Percentiles rank a stretch among this genome's conserved stretches.
phyloP scores from a whole-genome alignment of 345 rosid species.

The Camelina hispida region DNA sequence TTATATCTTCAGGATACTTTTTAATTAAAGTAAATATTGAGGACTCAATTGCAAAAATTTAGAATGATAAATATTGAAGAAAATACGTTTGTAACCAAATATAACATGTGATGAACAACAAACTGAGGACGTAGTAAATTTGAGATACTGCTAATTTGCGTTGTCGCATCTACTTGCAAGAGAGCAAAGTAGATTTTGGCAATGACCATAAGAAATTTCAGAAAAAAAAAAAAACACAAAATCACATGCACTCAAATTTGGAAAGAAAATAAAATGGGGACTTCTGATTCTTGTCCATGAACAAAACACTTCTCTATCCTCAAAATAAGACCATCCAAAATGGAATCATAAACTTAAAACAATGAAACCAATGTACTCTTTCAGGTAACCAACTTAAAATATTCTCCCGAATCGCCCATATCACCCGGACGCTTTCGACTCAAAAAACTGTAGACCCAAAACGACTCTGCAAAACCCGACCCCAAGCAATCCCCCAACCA shows the following conservation, averaged over 20 bases:
- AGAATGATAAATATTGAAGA: background rate
- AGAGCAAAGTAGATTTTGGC: background rate
- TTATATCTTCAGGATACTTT: background rate
- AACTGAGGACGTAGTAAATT: background rate
- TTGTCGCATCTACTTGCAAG: background rate
- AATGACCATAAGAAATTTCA: background rate
- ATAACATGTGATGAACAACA: background rate
- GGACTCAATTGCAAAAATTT: background rate
- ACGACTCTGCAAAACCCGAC: constrained; percentile 33
- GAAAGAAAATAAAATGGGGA: background rate
- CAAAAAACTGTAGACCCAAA: constrained; percentile 41
- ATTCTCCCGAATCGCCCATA: background rate
- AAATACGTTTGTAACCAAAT: background rate
- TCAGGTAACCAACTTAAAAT: constrained; percentile 31
- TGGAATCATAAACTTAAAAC: constrained; percentile 17
- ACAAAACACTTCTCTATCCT: constrained; percentile 22
- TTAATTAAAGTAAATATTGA: background rate
- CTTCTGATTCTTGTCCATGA: constrained; percentile 26
- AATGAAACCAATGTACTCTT: constrained; percentile 35
- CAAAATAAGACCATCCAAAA: constrained; percentile 32
- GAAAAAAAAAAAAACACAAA: background rate
- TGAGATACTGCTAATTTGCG: too few relatives aligned
- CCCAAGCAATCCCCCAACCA: constrained; percentile 39
- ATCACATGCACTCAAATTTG: background rate
- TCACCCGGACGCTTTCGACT: constrained; percentile 24